These are phyloP conservation scores for Geotrichum phurueaensis DNA, from an alignment of 1,139 yeast species.

Conservation along the genomic window DNA sequence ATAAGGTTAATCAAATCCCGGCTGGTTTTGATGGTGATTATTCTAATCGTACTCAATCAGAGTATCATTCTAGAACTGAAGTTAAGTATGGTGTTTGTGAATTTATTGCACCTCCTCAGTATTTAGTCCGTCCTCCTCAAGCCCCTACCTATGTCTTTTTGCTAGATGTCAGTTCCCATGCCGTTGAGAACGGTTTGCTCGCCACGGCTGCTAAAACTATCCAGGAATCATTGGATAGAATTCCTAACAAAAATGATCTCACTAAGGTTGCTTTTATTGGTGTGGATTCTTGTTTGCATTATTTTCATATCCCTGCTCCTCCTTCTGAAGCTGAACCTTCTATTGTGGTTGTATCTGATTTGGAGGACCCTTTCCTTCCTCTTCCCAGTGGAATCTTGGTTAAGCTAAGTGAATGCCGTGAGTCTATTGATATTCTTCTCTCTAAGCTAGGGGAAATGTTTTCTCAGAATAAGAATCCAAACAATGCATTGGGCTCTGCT, in stretches of 20 bases:
- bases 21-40: constrained; percentile 70
- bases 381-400: constrained; percentile 78
- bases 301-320: constrained; percentile 62
- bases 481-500: constrained; percentile 88
- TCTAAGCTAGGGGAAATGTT: constrained; percentile 66
- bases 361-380: constrained; percentile 90
- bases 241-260: constrained; percentile 80
- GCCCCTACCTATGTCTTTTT: constrained; percentile 85
- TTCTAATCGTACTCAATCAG: constrained; percentile 48
- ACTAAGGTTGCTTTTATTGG: constrained; percentile 82
- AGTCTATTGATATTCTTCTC: constrained; percentile 69
- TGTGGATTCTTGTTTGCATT: constrained; percentile 82
- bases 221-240: constrained; percentile 75
- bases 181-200: constrained; percentile 74
- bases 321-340: constrained; percentile 40
- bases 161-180: constrained; percentile 76
- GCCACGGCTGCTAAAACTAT: constrained; percentile 85
- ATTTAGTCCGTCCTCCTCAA: constrained; percentile 91
- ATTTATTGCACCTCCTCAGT: constrained; percentile 89
- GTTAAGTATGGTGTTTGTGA: constrained; percentile 83
- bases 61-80: constrained; percentile 74
- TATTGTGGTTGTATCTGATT: constrained; percentile 79
- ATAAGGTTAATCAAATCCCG: constrained; percentile 84
- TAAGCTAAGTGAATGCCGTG: constrained; percentile 64
- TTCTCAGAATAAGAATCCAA: constrained; percentile 57